Evolutionary conservation across 2,329 filamentous ascomycete genomes (phyloP), one percentile per base, ranked within the genome.

Genomic region (Ilyonectria destructans): DNA sequence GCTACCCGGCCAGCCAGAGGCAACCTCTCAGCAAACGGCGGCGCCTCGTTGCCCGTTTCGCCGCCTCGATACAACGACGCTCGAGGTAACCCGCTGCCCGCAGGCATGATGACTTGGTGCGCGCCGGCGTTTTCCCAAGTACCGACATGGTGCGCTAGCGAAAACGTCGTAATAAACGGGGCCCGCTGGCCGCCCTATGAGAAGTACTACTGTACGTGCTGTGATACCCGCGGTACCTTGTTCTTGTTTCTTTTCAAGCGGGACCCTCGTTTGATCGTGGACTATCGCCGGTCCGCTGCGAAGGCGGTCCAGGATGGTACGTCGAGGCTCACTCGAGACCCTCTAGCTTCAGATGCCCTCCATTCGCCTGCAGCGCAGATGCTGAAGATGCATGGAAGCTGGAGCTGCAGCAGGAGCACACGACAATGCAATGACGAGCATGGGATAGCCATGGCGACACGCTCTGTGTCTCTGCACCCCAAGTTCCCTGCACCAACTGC

Each of bases 111-210:
- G 21, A 7, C 15, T 49, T 43, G 61, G 51, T 43, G 49, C 19
- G 40, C 13, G 58, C 23, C 35, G 9, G 12, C 6, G 43, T 10
- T 23, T n/a, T 40, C 31, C 35, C 59, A 68, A 65, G 57, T 65
- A 62, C 66, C 61, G 72, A 59, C 71, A 74, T 75, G 69, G 62
- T 63, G 58, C 69, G 54, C 70, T 73, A 75, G 69, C 68, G 57
- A 66, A 65, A 68, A 72, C 49, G 68, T 69, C 72, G 69, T 73
- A 76, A 65, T 67, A 69, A 74, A 74, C 68, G 63, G 68, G 67
- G 65, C 45, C 65, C 73, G 43, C 15, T 43, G 46, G 45, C 46
- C 13, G 60, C 40, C 60, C 43, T 62, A 56, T 49, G 23, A 56
- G n/a, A 48, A 37, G 6, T 15, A 17, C 37, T 40, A 40, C 37